phyloP scores from a whole-genome alignment of 306 rosid genomes.

The Coriaria nepalensis region DNA sequence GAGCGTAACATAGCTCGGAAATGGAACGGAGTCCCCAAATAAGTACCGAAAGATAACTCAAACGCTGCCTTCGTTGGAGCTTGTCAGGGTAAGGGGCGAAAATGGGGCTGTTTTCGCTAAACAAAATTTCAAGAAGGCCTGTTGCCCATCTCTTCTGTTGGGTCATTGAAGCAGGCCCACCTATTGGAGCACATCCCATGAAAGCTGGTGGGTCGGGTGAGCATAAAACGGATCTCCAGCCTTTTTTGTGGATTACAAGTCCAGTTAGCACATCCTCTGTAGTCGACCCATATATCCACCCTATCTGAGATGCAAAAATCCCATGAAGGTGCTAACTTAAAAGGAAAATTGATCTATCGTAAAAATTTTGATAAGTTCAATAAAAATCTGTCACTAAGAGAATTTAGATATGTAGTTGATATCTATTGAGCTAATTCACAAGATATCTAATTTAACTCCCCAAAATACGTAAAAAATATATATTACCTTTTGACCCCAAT shows the following conservation, averaged over 20 bases:
- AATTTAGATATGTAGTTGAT: too few species aligned
- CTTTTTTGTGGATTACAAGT: slow-evolving; percentile 36
- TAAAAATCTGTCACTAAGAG: too few species aligned
- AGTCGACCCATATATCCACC: slow-evolving; percentile 38
- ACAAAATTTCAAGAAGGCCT: slow-evolving; percentile 40
- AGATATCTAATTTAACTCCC: too few species aligned
- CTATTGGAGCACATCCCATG: slow-evolving; percentile 37
- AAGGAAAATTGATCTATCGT: too few species aligned
- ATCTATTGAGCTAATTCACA: too few species aligned
- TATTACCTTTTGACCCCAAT: slow-evolving; percentile 49
- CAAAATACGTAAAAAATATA: too few species aligned
- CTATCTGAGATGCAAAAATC: too few species aligned
- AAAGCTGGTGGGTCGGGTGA: slow-evolving; percentile 33
- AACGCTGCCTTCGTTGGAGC: slow-evolving; percentile 30
- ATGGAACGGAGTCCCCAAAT: slow-evolving; percentile 24
- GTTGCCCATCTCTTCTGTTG: slow-evolving; percentile 65
- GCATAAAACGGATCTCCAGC: slow-evolving; percentile 47
- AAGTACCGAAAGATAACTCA: slow-evolving; percentile 30
- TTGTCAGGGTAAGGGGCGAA: slow-evolving; percentile 21
- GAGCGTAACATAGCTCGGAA: slow-evolving; percentile 31
- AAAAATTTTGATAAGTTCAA: too few species aligned
- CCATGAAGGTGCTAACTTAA: too few species aligned
- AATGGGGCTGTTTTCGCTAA: slow-evolving; percentile 36
- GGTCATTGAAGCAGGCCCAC: slow-evolving; percentile 29
- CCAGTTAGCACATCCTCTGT: slow-evolving; percentile 45